These are phyloP conservation scores for Mycocentrospora acerina DNA, from an alignment of 2,329 filamentous ascomycete species.

Conservation along the genomic window DNA sequence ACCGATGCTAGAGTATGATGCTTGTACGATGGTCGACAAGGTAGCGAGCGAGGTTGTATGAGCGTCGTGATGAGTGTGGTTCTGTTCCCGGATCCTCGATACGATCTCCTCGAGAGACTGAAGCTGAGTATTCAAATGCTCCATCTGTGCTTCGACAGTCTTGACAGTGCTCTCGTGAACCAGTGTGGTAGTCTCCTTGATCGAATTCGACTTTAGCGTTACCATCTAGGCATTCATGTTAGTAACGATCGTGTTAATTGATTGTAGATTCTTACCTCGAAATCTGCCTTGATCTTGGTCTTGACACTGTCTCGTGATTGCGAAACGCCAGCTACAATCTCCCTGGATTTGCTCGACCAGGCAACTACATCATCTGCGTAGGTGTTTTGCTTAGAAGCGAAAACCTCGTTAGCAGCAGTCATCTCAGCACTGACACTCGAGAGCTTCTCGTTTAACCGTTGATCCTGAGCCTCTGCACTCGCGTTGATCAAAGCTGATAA, in stretches of 20 bases:
- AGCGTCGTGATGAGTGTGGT: conserved; percentile 71
- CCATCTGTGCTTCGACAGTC: conserved; percentile 86
- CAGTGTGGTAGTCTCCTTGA: conserved; percentile 79
- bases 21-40: conserved; percentile 68
- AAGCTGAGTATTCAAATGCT: conserved; percentile 86
- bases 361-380: conserved; percentile 72
- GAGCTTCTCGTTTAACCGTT: conserved; percentile 66
- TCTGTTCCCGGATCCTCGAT: conserved; percentile 75
- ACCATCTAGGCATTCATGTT: conserved; percentile 56
- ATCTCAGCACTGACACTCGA: conserved; percentile 66
- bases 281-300: conserved; percentile 80
- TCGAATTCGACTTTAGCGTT: conserved; percentile 76
- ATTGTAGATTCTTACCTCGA: conserved; percentile 61
- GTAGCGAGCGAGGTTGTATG: conserved; percentile 67
- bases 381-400: conserved; percentile 65
- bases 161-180: conserved; percentile 89
- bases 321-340: conserved; percentile 69
- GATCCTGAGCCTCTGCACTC: conserved; percentile 72
- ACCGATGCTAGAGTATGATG: conserved; percentile 71
- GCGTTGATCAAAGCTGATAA: conserved; percentile 75
- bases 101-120: conserved; percentile 89
- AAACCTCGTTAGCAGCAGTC: conserved; percentile 60
- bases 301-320: conserved; percentile 77
- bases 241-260: conserved; percentile 16
- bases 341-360: conserved; percentile 70